Evolutionary conservation across 176 grass and related monocot species (phyloP).

Genomic region (Rhynchospora pubera): DNA sequence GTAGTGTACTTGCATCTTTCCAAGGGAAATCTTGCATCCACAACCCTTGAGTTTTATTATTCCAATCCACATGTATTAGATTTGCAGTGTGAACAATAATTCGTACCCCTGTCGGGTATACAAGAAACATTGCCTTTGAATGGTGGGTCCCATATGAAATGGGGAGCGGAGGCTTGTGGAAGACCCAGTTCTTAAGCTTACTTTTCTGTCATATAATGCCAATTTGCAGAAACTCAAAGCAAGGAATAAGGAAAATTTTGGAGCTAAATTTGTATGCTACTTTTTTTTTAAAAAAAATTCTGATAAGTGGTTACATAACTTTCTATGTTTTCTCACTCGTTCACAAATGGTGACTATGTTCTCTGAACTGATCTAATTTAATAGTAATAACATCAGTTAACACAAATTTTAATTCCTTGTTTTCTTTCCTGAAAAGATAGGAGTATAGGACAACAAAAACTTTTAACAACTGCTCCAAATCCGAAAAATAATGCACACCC

Average conservation of each 20-base stretch:
- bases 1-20: constrained; percentile 47
- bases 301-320: neutral
- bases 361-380: neutral
- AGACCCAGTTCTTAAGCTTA: constrained; percentile 64
- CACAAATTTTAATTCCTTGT: neutral
- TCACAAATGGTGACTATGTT: neutral
- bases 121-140: constrained; percentile 91
- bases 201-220: constrained; percentile 43
- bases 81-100: constrained; percentile 96
- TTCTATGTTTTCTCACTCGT: neutral
- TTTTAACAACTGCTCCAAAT: neutral
- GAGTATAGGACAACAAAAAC: neutral
- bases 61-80: constrained; percentile 97
- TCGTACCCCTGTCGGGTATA: constrained; percentile 73
- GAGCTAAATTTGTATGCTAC: neutral
- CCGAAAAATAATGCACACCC: neutral
- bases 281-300: neutral
- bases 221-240: constrained; percentile 22
- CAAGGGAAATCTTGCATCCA: constrained; percentile 98
- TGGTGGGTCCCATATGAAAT: constrained; percentile 99
- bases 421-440: neutral
- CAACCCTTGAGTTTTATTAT: constrained; percentile 87
- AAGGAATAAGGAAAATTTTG: constrained; percentile 3
- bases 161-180: constrained; percentile 80
- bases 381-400: neutral